A percentile compares a stretch with the other conserved stretches of the same genome.
Evolutionary conservation across 2,329 filamentous ascomycete genomes (phyloP).

Genomic region (Xylariaceae sp.): DNA sequence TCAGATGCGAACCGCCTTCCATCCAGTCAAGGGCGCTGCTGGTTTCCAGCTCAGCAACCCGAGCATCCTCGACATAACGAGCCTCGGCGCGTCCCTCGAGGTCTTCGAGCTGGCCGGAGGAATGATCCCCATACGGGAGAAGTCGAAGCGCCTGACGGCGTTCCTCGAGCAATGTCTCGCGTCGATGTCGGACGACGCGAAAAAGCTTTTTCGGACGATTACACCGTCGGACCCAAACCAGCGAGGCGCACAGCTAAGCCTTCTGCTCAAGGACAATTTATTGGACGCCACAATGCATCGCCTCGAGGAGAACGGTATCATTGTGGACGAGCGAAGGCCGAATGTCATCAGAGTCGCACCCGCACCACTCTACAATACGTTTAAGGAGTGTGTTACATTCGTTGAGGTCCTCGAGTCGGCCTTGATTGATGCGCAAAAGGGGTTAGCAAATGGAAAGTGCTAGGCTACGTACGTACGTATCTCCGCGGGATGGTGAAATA

Average conservation of each 20-base stretch:
- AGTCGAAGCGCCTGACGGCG: conserved; percentile 60
- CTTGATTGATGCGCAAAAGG: conserved; percentile 23
- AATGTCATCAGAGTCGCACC: conserved; percentile 72
- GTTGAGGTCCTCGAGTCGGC: conserved; percentile 36
- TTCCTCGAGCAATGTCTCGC: conserved; percentile 61
- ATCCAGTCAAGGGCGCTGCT: conserved; percentile 65
- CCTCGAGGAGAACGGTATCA: conserved; percentile 56
- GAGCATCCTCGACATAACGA: conserved; percentile 66
- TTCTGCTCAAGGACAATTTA: conserved; percentile 52
- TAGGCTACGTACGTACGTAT: not conserved
- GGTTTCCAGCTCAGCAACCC: conserved; percentile 76
- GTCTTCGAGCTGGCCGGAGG: conserved; percentile 61
- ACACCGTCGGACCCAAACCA: conserved; percentile 60
- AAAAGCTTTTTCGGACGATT: conserved; percentile 49
- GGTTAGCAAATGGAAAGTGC: not conserved
- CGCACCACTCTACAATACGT: conserved; percentile 69
- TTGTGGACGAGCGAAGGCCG: conserved; percentile 70
- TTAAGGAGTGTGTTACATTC: conserved; percentile 59
- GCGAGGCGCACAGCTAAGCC: conserved; percentile 68
- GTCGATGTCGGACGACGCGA: conserved; percentile 33
- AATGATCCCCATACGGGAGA: conserved; percentile 57
- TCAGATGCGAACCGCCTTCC: conserved; percentile 69
- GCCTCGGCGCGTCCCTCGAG: conserved; percentile 62
- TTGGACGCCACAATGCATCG: conserved; percentile 57
- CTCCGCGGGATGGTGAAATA: not conserved